Conservation (phyloP, 2,329 filamentous ascomycete genomes). For the Paecilomyces dactylethromorphus region DNA sequence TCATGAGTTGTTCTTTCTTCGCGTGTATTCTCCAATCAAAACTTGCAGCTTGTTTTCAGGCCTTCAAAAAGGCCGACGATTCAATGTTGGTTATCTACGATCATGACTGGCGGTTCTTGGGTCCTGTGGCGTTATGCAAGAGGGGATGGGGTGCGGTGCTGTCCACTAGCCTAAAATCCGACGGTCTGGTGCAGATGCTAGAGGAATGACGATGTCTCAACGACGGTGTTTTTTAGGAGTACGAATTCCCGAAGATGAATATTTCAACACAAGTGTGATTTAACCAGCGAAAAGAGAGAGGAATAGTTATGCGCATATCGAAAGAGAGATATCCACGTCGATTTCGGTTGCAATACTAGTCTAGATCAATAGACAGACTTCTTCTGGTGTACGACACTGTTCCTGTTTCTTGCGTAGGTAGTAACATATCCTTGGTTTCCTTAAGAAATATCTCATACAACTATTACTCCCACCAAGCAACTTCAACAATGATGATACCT, state of each 20-base stretch:
- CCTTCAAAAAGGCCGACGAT: not conserved
- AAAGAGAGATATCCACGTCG: not conserved
- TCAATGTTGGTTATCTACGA: not conserved
- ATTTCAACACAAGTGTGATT: not conserved
- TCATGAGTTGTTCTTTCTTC: not conserved
- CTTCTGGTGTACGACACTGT: not conserved
- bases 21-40: not conserved
- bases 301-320: not conserved
- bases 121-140: not conserved
- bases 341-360: not conserved
- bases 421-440: too few species aligned
- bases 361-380: not conserved
- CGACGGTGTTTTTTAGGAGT: not conserved
- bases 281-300: not conserved
- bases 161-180: not conserved
- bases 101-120: not conserved
- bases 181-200: not conserved
- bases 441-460: too few species aligned
- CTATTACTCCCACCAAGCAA: too few species aligned
- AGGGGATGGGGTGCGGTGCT: not conserved
- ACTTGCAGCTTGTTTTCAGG: not conserved
- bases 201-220: not conserved
- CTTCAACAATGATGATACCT: too few species aligned
- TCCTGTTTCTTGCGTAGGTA: too few species aligned
- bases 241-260: not conserved